phyloP scores from a whole-genome alignment of 495 filamentous ascomycete species.

The Penicillium taxi region DNA sequence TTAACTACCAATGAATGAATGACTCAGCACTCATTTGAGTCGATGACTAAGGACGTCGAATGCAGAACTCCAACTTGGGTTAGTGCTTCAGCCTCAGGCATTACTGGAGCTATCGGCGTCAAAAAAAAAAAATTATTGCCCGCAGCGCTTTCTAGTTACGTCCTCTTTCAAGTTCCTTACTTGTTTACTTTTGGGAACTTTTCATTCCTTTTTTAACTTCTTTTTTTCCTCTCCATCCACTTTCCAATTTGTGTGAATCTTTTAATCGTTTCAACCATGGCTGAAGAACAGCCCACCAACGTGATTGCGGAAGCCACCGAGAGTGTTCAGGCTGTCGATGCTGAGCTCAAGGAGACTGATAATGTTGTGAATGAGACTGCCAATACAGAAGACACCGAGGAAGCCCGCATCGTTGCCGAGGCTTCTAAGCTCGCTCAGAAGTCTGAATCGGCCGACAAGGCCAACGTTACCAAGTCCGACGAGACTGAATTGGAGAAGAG shows the following conservation, averaged over 20 bases:
- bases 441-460: conserved; percentile 32
- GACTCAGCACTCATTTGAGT: no score
- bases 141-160: no score
- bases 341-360: conserved; percentile 42
- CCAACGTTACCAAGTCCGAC: conserved; percentile 56
- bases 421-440: conserved; percentile 39
- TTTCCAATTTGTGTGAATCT: conserved; percentile 1
- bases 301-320: conserved; percentile 36
- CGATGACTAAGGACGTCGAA: no score
- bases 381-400: conserved; percentile 30
- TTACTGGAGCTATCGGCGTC: no score
- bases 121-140: no score
- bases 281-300: conserved; percentile 36
- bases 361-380: conserved; percentile 20
- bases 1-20: no score
- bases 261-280: conserved; percentile 21
- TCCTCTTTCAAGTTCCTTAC: no score
- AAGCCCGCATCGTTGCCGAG: conserved; percentile 39
- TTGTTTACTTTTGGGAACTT: no score
- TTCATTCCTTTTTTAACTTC: conserved; percentile 2
- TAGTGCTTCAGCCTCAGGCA: no score
- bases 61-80: no score
- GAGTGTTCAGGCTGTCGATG: conserved; percentile 42
- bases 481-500: conserved; percentile 52
- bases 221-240: background rate